Evolutionary conservation across 371 early-diverging fungal species (phyloP), one percentile per base, ranked within the genome.

Genomic region (Synchytrium microbalum): DNA sequence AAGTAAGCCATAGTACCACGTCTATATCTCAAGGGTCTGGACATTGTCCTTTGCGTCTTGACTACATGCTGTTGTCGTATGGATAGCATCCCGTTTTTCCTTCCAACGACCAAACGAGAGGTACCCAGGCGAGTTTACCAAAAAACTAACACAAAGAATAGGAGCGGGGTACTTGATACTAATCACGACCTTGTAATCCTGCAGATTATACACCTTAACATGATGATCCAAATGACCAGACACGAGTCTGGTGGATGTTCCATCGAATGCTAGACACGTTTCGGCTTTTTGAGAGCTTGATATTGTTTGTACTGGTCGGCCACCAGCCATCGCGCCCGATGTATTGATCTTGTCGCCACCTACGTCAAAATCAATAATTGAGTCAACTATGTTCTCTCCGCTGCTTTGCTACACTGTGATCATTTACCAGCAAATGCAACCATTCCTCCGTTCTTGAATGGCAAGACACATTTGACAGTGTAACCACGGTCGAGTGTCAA

Each of bases 241-340:
- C 38, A 96, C 75, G 59, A 97, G 77, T 19, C 90, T 80, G 8
- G 88, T 81, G 58, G 81, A 79, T 13, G 80, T 74, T 53, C 84
- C 84, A 77, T 95, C 91, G 62, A 96, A 84, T 61, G 84, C 80
- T 79, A 95, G 68, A 55, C 86, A 82, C 3, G 95, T 97, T 64
- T 95, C 86, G 10, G 93, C 92, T 83, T 97, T 97, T 80, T 93
- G 93, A 72, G 92, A 93, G 75, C 92, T 93, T 57, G 84, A 83
- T 38, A 95, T 67, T 19, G 85, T 75, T 33, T 88, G 85, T 67
- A 92, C 72, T 32, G 78, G 74, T 5, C 87, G 79, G 53, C 96
- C 92, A 57, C 92, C 93, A 64, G 83, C 79, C 54, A 92, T 75
- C 46, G 90, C 72, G 73, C 95, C 95, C 86, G 90, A 93, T 19